These are phyloP conservation scores for Kandelia obovata DNA, from an alignment of 345 rosid species.

Conservation along the genomic window DNA sequence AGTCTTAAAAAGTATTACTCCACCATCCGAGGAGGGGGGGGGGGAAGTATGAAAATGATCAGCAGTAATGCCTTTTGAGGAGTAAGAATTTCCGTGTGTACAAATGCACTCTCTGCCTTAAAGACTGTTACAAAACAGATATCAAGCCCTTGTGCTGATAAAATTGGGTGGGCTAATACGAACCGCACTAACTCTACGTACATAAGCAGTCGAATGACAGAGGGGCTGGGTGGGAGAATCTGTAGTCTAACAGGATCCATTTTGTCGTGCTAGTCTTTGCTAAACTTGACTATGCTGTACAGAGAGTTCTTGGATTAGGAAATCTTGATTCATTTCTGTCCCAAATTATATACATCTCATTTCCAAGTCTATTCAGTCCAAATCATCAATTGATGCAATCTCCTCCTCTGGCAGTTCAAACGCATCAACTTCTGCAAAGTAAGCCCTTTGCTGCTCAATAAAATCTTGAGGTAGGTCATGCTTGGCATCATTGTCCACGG, in stretches of 20 bases:
- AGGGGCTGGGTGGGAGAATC: neutral
- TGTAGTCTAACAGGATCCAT: neutral
- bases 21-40: too few species aligned
- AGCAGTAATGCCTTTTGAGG: too few species aligned
- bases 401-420: conserved; percentile 71
- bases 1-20: too few species aligned
- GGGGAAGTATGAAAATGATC: too few species aligned
- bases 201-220: neutral
- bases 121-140: neutral
- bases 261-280: neutral
- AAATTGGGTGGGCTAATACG: neutral
- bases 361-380: conserved; percentile 32
- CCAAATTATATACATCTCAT: neutral
- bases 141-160: neutral
- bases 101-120: neutral
- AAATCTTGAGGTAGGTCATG: conserved; percentile 40
- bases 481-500: conserved; percentile 15
- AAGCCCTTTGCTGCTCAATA: conserved; percentile 59
- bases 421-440: conserved; percentile 72
- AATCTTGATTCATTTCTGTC: neutral
- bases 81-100: too few species aligned
- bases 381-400: conserved; percentile 41
- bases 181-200: too few species aligned
- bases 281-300: conserved; percentile 15
- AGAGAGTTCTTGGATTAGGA: neutral